Evolutionary conservation across 202 grass and related monocot genomes (phyloP), one percentile per base, ranked within the genome.

Genomic region (Elaeis oleifera): DNA sequence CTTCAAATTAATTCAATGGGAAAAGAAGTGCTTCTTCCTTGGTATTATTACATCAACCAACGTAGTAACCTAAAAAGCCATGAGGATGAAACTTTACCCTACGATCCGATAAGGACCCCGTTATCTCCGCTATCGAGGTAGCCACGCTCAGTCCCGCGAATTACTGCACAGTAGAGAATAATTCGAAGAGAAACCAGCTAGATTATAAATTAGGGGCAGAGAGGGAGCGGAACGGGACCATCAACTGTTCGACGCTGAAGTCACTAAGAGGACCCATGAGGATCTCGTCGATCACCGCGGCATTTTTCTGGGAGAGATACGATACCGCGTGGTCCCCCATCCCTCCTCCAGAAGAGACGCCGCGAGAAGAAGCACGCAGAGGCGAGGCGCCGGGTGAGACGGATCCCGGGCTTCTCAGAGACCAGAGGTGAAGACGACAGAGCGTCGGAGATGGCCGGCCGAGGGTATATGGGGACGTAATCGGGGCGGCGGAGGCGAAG

Each of bases 171-270:
- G 51, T 59, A 16, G 6, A 64, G 2, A 3, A 48, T 16, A 60
- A 16, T 18, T 29, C 6, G 15, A 50, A 63, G 39, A 32, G 11
- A 4, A 5, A 60, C 49, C 26, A 27, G 26, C 3, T 27, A 27
- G 26, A 5, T 27, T 27, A 27, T 27, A 27, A 50, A 61, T 29
- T 6, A 51, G 54, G 19, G 21, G 0, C 7, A 48, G 24, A 16
- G 23, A 20, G 19, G 26, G 29, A 6, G 23, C 11, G 6, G 49
- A 3, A 28, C 18, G 8, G 16, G 39, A 89, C 92, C 92, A 97
- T 97, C 76, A 97, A 79, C 75, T 91, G 87, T 49, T 91, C 84
- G 61, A 91, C 79, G 74, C 79, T 97, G 59, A 91, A 97, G 16
- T 77, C 84, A 56, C 26, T 4, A 27, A 97, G 77, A 5, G 84